Base-by-base conservation (phyloP, 2,329 filamentous ascomycete genomes). In the Talaromyces rugulosus region DNA sequence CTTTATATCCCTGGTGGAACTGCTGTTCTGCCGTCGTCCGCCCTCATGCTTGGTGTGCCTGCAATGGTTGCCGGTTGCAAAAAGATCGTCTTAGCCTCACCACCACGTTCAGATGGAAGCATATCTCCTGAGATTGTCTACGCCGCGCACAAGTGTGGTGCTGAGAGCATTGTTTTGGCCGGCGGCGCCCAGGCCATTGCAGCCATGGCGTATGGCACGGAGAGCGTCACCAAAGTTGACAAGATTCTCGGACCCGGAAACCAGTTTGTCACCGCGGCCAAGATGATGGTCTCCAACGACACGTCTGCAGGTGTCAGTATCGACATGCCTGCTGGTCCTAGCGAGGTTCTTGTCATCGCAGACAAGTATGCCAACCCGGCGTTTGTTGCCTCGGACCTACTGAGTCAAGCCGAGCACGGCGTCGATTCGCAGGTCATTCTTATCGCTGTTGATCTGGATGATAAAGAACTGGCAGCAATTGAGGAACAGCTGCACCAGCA, bases 161-260 rank as follows among this genome's bases (percentile, higher is more conserved):
- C 95, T 1, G 91, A 97, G 78, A 92, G 91, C 72, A 98, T 99
- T 68, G 94, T 99, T 5, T 85, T 99, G 30, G 95, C 95, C 11
- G 95, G 95, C 64, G 95, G 95, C 65, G 95, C 94, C 0, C 95
- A 99, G 79, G 95, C 95, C 51, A 88, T 99, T 42, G 95, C 94
- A 23, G 95, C 95, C 55, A 90, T 99, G 89, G 95, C 95, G 2
- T 99, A 99, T 78, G 95, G 95, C 55, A 99, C 95, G 0, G 90
- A 97, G 77, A 94, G 88, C 69, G 87, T 99, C 57, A 91, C 83
- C 76, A 99, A 99, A 81, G 95, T 99, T 7, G 95, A 99, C 83
- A 99, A 99, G 85, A 97, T 99, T 69, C 86, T 98, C 12, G 95
- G 95, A 0, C 95, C 95, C 2, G 95, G 95, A 40, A 99, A 99